Evolutionary conservation across 1,284 basidiomycete species (phyloP).

Genomic region (Tilletia horrida): DNA sequence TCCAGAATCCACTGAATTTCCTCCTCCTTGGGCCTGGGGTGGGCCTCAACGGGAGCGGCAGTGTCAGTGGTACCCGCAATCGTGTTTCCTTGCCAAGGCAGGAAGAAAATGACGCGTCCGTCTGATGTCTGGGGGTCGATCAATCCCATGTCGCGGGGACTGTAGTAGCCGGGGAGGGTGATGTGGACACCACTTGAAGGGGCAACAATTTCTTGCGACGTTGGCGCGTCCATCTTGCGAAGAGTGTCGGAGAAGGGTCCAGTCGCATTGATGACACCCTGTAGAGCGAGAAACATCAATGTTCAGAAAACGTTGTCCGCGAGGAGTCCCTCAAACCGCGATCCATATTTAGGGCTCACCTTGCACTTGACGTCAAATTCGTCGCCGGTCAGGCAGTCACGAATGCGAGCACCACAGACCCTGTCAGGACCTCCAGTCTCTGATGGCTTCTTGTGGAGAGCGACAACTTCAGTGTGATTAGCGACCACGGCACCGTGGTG

Average conservation of each 20-base stretch:
- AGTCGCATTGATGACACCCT: slow-evolving; percentile 88
- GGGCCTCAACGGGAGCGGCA: slow-evolving; percentile 70
- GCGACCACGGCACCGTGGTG: slow-evolving; percentile 83
- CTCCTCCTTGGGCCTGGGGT: slow-evolving; percentile 82
- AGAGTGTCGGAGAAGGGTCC: slow-evolving; percentile 89
- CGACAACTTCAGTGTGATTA: slow-evolving; percentile 85
- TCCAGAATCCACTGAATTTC: slow-evolving; percentile 96
- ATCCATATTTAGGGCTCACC: slow-evolving; percentile 55
- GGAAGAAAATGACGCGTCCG: slow-evolving; percentile 96
- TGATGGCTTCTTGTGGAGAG: slow-evolving; percentile 65
- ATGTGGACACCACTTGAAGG: slow-evolving; percentile 92
- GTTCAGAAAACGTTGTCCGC: slow-evolving; percentile 2
- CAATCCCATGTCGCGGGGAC: slow-evolving; percentile 89
- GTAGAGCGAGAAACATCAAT: neutral
- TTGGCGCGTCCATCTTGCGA: slow-evolving; percentile 78
- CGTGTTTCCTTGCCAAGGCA: slow-evolving; percentile 96
- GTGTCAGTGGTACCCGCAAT: slow-evolving; percentile 96
- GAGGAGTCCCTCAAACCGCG: neutral
- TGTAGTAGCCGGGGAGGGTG: slow-evolving; percentile 94
- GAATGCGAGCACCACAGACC: slow-evolving; percentile 72
- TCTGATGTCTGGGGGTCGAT: slow-evolving; percentile 93
- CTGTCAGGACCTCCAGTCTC: slow-evolving; percentile 60
- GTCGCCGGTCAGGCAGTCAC: slow-evolving; percentile 78
- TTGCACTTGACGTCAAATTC: slow-evolving; percentile 80
- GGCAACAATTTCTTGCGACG: slow-evolving; percentile 80